Evolutionary conservation across 177 flowering plant species (phyloP).

Genomic region (Vitis hybrid): DNA sequence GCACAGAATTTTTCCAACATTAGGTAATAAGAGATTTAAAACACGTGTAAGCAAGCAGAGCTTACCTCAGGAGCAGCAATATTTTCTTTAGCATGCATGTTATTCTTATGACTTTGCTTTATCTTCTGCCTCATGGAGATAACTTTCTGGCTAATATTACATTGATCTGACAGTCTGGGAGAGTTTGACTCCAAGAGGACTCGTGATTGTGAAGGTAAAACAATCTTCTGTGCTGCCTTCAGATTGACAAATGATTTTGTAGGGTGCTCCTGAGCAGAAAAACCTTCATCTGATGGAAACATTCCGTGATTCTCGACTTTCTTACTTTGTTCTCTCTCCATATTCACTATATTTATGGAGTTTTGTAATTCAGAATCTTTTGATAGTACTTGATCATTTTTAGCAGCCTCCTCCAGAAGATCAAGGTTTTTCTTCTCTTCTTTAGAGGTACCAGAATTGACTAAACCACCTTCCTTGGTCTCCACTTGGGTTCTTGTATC

Average conservation of each 20-base stretch:
- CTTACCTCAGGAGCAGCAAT: slow-evolving; percentile 31
- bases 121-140: slow-evolving; percentile 26
- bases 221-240: slow-evolving; percentile 14
- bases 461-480: slow-evolving; percentile 1
- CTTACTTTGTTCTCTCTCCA: slow-evolving; percentile 8
- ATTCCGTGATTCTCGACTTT: slow-evolving; percentile 7
- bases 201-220: slow-evolving; percentile 8
- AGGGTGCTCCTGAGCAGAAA: slow-evolving; percentile 16
- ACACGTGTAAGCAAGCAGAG: not conserved
- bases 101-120: slow-evolving; percentile 23
- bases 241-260: slow-evolving; percentile 9
- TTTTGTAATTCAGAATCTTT: not conserved
- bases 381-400: slow-evolving; percentile 3
- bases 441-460: slow-evolving; percentile 4
- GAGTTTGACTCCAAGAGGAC: slow-evolving; percentile 10
- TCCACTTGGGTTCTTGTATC: slow-evolving; percentile 1
- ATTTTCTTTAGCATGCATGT: slow-evolving; percentile 23
- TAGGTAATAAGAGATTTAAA: not conserved
- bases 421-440: slow-evolving; percentile 4
- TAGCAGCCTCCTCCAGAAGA: slow-evolving; percentile 3
- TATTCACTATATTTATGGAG: not conserved
- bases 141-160: slow-evolving; percentile 16
- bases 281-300: slow-evolving; percentile 13
- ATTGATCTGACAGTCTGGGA: slow-evolving; percentile 14
- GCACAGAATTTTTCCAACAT: not conserved